A percentile compares a stretch with the other conserved stretches of the same genome.
Conservation (phyloP, 2,329 filamentous ascomycete genomes). For the Penicillium hesseltinei region DNA sequence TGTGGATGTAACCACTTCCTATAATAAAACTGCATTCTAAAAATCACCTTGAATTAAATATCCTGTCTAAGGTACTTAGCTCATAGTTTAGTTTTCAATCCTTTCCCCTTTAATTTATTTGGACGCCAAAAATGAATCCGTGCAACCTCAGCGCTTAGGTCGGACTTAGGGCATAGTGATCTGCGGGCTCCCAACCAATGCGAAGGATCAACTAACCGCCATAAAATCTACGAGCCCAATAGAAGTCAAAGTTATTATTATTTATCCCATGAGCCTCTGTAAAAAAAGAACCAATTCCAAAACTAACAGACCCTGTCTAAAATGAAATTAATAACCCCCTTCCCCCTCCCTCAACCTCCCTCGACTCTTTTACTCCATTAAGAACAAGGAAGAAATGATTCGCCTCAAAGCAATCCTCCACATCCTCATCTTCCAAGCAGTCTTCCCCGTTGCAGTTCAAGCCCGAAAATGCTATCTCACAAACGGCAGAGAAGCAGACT, state of each 20-base stretch:
- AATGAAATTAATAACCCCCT: not conserved
- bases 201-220: not conserved
- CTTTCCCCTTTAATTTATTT: not conserved
- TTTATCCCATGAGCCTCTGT: not conserved
- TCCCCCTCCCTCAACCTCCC: not conserved
- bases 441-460: not conserved
- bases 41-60: not conserved
- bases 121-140: not conserved
- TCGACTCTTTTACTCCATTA: not conserved
- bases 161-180: not conserved
- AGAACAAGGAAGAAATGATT: not conserved
- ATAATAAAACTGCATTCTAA: not conserved
- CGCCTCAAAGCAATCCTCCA: not conserved
- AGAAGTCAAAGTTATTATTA: not conserved
- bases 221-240: not conserved
- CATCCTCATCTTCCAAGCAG: not conserved
- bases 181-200: not conserved
- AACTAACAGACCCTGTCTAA: not conserved
- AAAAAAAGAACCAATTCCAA: not conserved
- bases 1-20: too few species aligned
- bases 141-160: not conserved
- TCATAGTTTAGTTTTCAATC: not conserved
- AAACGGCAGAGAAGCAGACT: not conserved
- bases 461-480: not conserved
- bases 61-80: not conserved